A percentile compares a stretch with the other conserved stretches of the same genome.
These are phyloP conservation scores for Heliamphora exappendiculata DNA, from an alignment of 148 eudicot genomes.

Conservation along the genomic window DNA sequence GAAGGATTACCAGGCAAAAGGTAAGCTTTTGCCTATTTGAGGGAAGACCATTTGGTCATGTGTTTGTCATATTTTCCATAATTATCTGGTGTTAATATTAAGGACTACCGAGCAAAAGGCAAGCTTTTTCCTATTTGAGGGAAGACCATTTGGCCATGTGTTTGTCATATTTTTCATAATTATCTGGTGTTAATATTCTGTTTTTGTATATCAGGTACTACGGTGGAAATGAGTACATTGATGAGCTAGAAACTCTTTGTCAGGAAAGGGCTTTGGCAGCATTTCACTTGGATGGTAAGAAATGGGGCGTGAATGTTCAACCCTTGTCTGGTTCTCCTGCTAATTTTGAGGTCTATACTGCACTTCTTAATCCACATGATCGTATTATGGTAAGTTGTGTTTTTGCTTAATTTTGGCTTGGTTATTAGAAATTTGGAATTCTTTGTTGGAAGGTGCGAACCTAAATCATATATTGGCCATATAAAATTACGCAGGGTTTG, in stretches of 20 bases:
- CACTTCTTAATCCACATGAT: conserved; percentile 83
- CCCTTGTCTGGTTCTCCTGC: conserved; percentile 94
- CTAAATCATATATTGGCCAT: too few species aligned
- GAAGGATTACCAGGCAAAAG: conserved; percentile 97
- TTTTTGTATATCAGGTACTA: conserved; percentile 48
- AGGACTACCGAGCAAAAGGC: conserved; percentile 96
- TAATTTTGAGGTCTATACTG: conserved; percentile 90
- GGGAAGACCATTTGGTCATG: background rate
- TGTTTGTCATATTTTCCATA: too few species aligned
- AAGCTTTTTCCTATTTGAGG: background rate
- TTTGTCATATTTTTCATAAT: background rate
- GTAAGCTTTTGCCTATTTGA: conserved; percentile 17
- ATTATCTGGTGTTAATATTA: too few species aligned
- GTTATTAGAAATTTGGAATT: background rate
- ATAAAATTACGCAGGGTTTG: conserved; percentile 45
- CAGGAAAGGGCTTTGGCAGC: conserved; percentile 82
- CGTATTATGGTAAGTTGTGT: conserved; percentile 64
- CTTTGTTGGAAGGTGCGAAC: too few species aligned
- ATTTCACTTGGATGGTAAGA: conserved; percentile 57
- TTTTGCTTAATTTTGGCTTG: background rate
- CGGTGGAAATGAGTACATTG: conserved; percentile 88
- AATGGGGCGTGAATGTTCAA: conserved; percentile 97
- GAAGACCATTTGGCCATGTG: background rate
- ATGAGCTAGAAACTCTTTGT: conserved; percentile 72
- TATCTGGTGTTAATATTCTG: background rate